phyloP scores from a whole-genome alignment of 208 protist genomes.

The Wallacemonas sp. region DNA sequence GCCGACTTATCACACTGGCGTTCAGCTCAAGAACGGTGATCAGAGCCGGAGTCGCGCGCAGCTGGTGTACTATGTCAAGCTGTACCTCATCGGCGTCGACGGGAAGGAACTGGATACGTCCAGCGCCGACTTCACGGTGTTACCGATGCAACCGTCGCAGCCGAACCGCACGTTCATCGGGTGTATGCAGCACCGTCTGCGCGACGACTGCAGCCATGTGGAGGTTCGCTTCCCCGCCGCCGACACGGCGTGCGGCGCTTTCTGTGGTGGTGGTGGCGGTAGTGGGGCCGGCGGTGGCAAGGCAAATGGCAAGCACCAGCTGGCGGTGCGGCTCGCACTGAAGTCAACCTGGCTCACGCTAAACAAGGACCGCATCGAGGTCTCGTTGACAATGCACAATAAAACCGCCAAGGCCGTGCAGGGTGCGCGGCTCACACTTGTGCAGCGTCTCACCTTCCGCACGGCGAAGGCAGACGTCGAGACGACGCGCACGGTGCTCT shows the following conservation, averaged over 20 bases:
- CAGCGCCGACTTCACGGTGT: conserved; percentile 10
- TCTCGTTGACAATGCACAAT: conserved; percentile 3
- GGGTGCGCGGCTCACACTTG: conserved; percentile 6
- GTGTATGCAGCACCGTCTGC: background rate
- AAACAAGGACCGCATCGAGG: conserved; percentile 3
- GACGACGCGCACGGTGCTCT: background rate
- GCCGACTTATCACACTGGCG: conserved; percentile 20
- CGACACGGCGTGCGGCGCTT: background rate
- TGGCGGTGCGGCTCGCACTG: conserved; percentile 8
- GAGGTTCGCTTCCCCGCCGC: conserved; percentile 1
- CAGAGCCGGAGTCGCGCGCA: conserved; percentile 22
- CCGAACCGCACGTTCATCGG: conserved; percentile 7
- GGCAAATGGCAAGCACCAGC: background rate
- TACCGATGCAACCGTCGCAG: conserved; percentile 13
- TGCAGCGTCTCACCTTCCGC: conserved; percentile 21
- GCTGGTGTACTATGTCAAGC: conserved; percentile 27
- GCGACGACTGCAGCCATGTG: background rate
- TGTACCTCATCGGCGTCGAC: conserved; percentile 12
- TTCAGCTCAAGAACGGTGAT: conserved; percentile 16
- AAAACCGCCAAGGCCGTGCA: conserved; percentile 16
- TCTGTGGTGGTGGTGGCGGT: background rate
- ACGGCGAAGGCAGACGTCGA: conserved; percentile 17
- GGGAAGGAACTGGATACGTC: conserved; percentile 7
- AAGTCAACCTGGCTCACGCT: background rate
- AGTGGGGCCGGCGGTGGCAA: background rate